Evolutionary conservation across 495 filamentous ascomycete genomes (phyloP), one percentile per base, ranked within the genome.

Genomic region (Neurospora terricola): DNA sequence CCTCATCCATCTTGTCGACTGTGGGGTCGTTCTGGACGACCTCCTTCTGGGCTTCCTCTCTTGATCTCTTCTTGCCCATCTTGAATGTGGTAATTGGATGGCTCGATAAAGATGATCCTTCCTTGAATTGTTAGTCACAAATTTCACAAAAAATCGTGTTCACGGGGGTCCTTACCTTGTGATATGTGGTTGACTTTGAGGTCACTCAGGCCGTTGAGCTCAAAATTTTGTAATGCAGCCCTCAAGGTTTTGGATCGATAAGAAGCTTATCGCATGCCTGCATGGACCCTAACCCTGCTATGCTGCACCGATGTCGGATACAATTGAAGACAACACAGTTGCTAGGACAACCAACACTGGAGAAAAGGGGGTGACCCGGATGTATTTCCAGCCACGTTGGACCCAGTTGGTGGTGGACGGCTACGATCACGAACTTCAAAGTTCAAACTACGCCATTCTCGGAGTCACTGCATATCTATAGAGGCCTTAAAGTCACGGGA

Each of bases 21-120:
- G 82, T 73, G 36, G 82, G 81, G 73, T 86, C 84, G 10, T 76
- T 71, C 9, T 81, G 77, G 37, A 66, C 27, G 54, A 66, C 27
- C 54, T 66, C 54, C 27, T 66, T 66, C 54, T 79, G 79, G 23
- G 85, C 83, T 21, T 82, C 81, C 75, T 87, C 84, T 81, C 84
- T 83, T 23, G 78, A 72, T 38, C 84, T 76, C 73, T 87, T 86
- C 78, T 84, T 87, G 23, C 80, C 83, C 85, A 87, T 87, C 8
- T 12, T 75, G 72, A 54, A 21, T 54, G n/a, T 38, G 34, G 18
- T 12, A 1, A 23, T 14, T n/a, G 70, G 11, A 37, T 59, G 21
- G 6, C 38, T 4, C 6, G n/a, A 27, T 4, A 23, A 40, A 30
- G 18, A 34, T 66, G 5, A 34, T 18, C 14, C 27, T 66, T 16